A percentile compares a stretch with the other conserved stretches of the same genome.
phyloP scores from a whole-genome alignment of 495 filamentous ascomycete genomes.

The Cetradonia linearis region DNA sequence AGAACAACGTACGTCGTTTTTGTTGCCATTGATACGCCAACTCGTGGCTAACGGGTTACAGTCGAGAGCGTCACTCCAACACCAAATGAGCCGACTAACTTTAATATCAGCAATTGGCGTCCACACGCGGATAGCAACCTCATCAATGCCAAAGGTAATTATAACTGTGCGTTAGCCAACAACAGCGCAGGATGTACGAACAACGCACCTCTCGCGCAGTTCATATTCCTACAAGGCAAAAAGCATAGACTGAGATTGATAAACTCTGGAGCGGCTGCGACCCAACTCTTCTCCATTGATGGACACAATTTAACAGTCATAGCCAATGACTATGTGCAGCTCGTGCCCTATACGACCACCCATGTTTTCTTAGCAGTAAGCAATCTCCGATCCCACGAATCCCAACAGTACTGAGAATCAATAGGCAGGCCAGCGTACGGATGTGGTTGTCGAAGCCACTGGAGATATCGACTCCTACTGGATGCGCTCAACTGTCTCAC shows the following conservation, averaged over 20 bases:
- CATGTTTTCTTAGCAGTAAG: constrained; percentile 8
- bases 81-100: neutral
- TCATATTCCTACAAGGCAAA: constrained; percentile 36
- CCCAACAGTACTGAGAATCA: neutral
- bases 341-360: constrained; percentile 29
- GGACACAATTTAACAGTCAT: constrained; percentile 30
- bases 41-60: neutral
- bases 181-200: constrained; percentile 24
- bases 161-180: neutral
- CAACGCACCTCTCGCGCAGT: constrained; percentile 30
- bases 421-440: constrained; percentile 32
- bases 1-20: neutral
- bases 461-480: constrained; percentile 27
- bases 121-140: neutral
- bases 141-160: neutral
- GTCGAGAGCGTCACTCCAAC: constrained; percentile 2
- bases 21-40: neutral
- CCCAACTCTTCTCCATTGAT: constrained; percentile 34
- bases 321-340: constrained; percentile 34
- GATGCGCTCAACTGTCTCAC: constrained; percentile 30
- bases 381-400: neutral
- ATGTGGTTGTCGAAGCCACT: constrained; percentile 32
- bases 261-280: constrained; percentile 42
- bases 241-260: constrained; percentile 46
- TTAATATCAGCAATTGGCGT: neutral